Percentiles rank a stretch among this genome's conserved stretches.
These are phyloP conservation scores for Kuraishia hungarica DNA, from an alignment of 805 yeast species.

Conservation along the genomic window DNA sequence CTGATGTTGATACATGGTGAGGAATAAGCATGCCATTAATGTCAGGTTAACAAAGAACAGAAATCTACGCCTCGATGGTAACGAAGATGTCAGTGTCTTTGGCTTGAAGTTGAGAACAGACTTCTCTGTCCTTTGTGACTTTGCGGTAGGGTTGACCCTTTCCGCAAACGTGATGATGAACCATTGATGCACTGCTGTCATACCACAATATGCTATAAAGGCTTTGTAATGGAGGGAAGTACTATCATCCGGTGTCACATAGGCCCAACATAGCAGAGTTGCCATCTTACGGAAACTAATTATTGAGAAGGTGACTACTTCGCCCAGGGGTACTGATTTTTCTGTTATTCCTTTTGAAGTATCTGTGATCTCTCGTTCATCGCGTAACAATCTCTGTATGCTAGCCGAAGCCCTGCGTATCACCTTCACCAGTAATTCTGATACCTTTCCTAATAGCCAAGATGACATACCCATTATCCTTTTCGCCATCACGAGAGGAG, in stretches of 20 bases:
- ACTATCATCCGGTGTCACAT: constrained; percentile 19
- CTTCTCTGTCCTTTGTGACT: neutral
- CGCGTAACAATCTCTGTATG: neutral
- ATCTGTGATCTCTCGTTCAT: neutral
- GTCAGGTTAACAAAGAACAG: neutral
- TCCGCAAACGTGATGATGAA: constrained; percentile 12
- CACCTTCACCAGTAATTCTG: constrained; percentile 9
- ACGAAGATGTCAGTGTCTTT: neutral
- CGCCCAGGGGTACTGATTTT: neutral
- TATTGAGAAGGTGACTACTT: constrained; percentile 15
- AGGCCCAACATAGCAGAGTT: constrained; percentile 18
- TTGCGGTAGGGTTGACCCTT: neutral
- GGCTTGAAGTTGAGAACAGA: neutral
- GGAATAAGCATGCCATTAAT: neutral
- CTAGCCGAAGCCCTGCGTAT: neutral
- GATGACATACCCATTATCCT: constrained; percentile 15
- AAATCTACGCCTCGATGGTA: neutral
- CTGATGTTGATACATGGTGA: constrained; percentile 13
- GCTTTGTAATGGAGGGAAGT: constrained; percentile 18
- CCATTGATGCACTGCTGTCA: constrained; percentile 16
- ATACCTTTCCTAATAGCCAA: constrained; percentile 11
- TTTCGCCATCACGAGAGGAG: constrained; percentile 3
- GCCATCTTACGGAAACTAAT: constrained; percentile 18
- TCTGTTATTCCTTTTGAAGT: neutral
- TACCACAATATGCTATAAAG: constrained; percentile 14